A percentile compares a stretch with the other conserved stretches of the same genome.
Evolutionary conservation across 345 rosid species (phyloP).

Genomic region (Trapa bicornis): DNA sequence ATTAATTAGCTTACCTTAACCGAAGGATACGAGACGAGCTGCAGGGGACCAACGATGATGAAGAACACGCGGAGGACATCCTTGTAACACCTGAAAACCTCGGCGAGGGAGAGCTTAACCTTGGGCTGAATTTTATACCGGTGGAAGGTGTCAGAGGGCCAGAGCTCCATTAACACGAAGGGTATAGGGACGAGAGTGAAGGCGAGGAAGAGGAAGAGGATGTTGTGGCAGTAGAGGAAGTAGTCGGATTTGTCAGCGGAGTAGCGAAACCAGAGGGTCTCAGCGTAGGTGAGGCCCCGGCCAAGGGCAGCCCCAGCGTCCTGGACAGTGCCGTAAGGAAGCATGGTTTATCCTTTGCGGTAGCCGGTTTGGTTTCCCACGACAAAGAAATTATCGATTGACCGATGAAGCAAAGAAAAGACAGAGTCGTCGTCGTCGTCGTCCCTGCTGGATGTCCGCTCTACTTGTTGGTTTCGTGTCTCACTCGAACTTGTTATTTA

Average conservation of each 20-base stretch:
- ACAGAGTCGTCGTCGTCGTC: neutral
- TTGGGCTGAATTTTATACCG: constrained; percentile 85
- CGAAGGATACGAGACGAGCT: constrained; percentile 72
- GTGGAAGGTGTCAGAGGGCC: constrained; percentile 39
- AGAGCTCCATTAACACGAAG: constrained; percentile 32
- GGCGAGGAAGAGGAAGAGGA: constrained; percentile 50
- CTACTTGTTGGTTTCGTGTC: neutral
- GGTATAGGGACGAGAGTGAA: constrained; percentile 77
- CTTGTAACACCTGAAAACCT: constrained; percentile 61
- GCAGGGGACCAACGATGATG: constrained; percentile 75
- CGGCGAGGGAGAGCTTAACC: constrained; percentile 39
- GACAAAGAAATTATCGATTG: neutral
- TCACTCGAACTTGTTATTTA: neutral
- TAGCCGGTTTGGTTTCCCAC: neutral
- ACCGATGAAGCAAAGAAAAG: neutral
- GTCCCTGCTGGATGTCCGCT: neutral
- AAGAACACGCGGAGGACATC: constrained; percentile 68
- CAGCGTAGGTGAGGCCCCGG: constrained; percentile 56
- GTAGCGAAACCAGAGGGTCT: constrained; percentile 77
- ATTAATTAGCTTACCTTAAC: constrained; percentile 33
- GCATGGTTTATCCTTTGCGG: constrained; percentile 26
- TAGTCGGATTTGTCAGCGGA: constrained; percentile 72
- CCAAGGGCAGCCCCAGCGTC: constrained; percentile 62
- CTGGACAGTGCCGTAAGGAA: constrained; percentile 48
- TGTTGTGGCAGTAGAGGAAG: constrained; percentile 73